Evolutionary conservation across 2,329 filamentous ascomycete species (phyloP), one percentile per base, ranked within the genome.

Genomic region (Pestalotiopsis sp.): DNA sequence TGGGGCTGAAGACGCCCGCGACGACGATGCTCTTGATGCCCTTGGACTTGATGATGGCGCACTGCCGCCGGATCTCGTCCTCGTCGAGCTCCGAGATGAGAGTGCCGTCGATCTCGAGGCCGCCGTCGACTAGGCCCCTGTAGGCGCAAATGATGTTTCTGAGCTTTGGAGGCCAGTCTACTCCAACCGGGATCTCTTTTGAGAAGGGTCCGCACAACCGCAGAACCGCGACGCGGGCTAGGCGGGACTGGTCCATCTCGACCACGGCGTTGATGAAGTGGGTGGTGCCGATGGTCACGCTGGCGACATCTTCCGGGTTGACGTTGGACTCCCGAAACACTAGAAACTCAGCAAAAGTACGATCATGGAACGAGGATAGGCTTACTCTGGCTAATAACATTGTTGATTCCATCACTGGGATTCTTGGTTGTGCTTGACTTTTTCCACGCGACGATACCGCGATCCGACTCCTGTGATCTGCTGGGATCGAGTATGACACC

Each of bases 251-350:
- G 68, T 88, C 85, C 63, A 81, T 79, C 72, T 88, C 85, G 1
- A 88, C 79, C 2, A 88, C 83, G 12, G 86, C 86, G 69, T 88
- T 89, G 73, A 88, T 80, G 71, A 89, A 88, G 69, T 88, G 86
- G 0, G 86, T 88, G 3, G 83, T 86, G 68, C 84, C 85, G 69
- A 87, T 85, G 3, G 84, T 84, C 7, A 86, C 80, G 66, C 81
- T 82, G 5, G 81, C 79, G 27, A 87, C 78, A 12, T 80, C 73
- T 0, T 72, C 69, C 0, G 80, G 68, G 45, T 71, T 49, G 13
- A 74, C 66, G 4, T 68, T 68, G 2, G 72, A 71, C 20, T 68
- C 64, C n/a, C 49, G 27, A 31, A 76, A 72, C 70, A 76, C 72
- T 52, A n/a, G 3, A 11, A 23, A 23, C 1, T 52, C 45, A 9